Evolutionary conservation across 2,329 filamentous ascomycete species (phyloP).

Genomic region (Fusarium globosum): DNA sequence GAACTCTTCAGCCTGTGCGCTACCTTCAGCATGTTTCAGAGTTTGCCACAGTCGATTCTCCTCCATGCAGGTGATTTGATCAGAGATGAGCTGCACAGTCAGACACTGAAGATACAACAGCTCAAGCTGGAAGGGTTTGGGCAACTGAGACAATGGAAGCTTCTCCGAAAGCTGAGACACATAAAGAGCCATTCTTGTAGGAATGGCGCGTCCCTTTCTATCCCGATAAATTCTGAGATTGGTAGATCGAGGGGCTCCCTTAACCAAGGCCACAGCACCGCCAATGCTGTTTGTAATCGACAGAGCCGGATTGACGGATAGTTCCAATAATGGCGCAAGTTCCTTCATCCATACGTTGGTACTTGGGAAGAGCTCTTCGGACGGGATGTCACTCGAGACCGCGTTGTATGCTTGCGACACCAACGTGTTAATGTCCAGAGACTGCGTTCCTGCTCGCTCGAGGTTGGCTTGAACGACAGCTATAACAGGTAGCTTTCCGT

Average conservation of each 20-base stretch:
- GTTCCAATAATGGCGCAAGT: slow-evolving; percentile 65
- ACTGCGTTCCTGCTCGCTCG: slow-evolving; percentile 59
- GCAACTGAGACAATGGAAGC: slow-evolving; percentile 53
- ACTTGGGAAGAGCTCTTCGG: slow-evolving; percentile 70
- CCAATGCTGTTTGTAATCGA: slow-evolving; percentile 79
- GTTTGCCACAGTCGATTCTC: slow-evolving; percentile 60
- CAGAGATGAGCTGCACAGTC: slow-evolving; percentile 62
- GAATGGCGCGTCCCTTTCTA: slow-evolving; percentile 74
- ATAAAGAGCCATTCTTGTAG: slow-evolving; percentile 81
- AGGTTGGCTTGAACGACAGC: slow-evolving; percentile 67
- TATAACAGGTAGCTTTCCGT: slow-evolving; percentile 58
- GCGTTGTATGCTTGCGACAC: slow-evolving; percentile 58
- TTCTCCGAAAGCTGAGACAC: slow-evolving; percentile 66
- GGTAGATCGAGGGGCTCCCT: slow-evolving; percentile 41
- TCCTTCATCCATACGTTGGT: slow-evolving; percentile 73
- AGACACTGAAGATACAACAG: slow-evolving; percentile 63
- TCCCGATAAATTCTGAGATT: slow-evolving; percentile 64
- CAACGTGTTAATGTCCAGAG: slow-evolving; percentile 65
- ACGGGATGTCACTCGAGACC: slow-evolving; percentile 41
- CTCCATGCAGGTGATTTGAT: slow-evolving; percentile 62
- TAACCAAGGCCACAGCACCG: slow-evolving; percentile 75
- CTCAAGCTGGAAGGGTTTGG: slow-evolving; percentile 58
- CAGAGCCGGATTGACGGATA: slow-evolving; percentile 69
- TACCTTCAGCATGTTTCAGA: slow-evolving; percentile 50
- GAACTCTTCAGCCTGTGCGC: slow-evolving; percentile 57